Percentiles rank a stretch among this genome's conserved stretches.
Conservation (phyloP, 2,329 filamentous ascomycete genomes). For the Hymenoscyphus albidus region DNA sequence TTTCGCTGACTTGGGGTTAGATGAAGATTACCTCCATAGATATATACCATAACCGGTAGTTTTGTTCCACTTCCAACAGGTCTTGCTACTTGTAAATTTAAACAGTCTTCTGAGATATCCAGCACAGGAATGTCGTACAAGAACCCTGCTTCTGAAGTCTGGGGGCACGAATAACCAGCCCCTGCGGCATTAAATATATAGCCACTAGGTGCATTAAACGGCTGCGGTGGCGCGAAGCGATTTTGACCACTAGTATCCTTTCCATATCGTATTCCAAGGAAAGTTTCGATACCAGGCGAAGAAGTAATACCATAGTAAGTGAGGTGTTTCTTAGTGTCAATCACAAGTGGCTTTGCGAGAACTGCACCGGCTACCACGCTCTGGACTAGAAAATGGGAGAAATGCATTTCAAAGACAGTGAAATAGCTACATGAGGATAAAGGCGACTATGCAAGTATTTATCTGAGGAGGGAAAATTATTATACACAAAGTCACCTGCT, state of each 20-base stretch:
- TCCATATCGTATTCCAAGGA: constrained; percentile 46
- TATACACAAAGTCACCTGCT: no score
- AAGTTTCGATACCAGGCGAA: constrained; percentile 43
- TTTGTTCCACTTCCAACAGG: constrained; percentile 53
- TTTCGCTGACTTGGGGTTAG: background rate
- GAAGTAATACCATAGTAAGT: constrained; percentile 42
- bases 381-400: background rate
- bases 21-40: constrained; percentile 54
- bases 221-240: constrained; percentile 44
- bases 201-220: constrained; percentile 34
- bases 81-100: constrained; percentile 52
- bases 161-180: constrained; percentile 44
- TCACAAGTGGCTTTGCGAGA: constrained; percentile 14
- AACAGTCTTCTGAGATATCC: constrained; percentile 54
- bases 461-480: no score
- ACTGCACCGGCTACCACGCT: background rate
- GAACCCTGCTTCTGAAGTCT: constrained; percentile 36
- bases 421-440: background rate
- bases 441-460: no score
- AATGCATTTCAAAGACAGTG: background rate
- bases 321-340: constrained; percentile 31
- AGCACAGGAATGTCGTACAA: constrained; percentile 39
- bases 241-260: constrained; percentile 44
- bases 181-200: constrained; percentile 39
- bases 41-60: constrained; percentile 64